These are phyloP conservation scores for Aureoboletus auriporus DNA, from an alignment of 768 basidiomycete species.

Conservation along the genomic window DNA sequence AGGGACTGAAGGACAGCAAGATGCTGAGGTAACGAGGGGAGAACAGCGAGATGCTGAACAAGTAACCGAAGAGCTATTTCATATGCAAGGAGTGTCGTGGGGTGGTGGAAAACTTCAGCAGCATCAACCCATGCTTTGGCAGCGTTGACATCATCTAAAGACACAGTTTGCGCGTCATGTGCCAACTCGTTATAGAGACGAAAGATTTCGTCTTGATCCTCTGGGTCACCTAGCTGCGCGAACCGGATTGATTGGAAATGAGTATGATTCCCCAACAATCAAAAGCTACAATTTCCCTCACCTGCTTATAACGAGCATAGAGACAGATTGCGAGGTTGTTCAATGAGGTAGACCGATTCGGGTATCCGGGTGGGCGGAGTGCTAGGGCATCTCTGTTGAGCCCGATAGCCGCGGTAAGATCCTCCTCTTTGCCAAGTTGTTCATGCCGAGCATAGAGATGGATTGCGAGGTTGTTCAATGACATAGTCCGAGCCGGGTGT, in stretches of 20 bases:
- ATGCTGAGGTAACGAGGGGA: not conserved
- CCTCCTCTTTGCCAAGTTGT: no score
- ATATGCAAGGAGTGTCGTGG: slow-evolving; percentile 5
- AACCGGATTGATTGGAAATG: not conserved
- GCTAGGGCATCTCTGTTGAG: no score
- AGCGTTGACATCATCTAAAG: not conserved
- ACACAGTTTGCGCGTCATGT: not conserved
- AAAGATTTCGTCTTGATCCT: not conserved
- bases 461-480: no score
- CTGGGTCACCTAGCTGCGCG: not conserved
- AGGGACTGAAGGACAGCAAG: not conserved
- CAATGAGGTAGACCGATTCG: not conserved
- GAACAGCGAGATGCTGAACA: slow-evolving; percentile 1
- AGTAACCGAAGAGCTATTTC: not conserved
- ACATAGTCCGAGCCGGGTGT: not conserved
- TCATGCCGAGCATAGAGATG: no score
- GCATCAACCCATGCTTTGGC: not conserved
- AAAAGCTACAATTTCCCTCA: not conserved
- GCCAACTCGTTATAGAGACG: not conserved
- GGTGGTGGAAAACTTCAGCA: not conserved
- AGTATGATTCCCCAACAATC: no score
- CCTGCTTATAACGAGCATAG: not conserved
- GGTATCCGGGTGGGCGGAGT: no score
- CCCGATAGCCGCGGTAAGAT: no score
- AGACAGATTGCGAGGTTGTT: not conserved